A percentile compares a stretch with the other conserved stretches of the same genome.
These are phyloP conservation scores for Yarrowia deformans DNA, from an alignment of 805 yeast genomes.

Conservation along the genomic window DNA sequence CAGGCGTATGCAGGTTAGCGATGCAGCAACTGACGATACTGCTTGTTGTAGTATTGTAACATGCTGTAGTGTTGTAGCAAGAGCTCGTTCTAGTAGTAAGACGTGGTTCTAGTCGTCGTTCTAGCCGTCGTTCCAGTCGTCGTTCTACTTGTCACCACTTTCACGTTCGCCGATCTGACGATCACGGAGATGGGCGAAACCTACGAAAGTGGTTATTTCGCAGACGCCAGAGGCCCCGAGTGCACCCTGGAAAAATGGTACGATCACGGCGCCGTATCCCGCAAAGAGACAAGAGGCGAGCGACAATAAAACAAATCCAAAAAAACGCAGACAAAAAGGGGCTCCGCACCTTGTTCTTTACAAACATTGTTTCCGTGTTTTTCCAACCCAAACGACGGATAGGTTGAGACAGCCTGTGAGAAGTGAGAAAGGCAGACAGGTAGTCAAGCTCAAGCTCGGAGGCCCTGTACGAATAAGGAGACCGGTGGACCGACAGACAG, in stretches of 20 bases:
- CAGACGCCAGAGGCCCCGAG: background rate
- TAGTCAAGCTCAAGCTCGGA: background rate
- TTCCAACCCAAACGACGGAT: background rate
- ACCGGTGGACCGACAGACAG: no score
- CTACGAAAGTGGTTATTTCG: slow-evolving; percentile 19
- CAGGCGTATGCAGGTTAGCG: no score
- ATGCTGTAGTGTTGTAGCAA: no score
- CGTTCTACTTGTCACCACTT: no score
- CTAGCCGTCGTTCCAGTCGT: no score
- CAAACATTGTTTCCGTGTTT: background rate
- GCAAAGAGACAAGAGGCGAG: background rate
- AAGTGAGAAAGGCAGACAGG: background rate
- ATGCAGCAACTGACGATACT: no score
- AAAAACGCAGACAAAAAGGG: background rate
- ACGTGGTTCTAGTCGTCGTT: no score
- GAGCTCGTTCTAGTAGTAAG: no score
- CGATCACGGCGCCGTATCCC: slow-evolving; percentile 25
- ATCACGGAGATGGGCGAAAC: slow-evolving; percentile 22
- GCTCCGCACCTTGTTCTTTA: background rate
- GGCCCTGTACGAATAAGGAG: no score
- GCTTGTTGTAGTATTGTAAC: no score
- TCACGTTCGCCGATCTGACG: slow-evolving; percentile 26
- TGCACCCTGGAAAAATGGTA: slow-evolving; percentile 26
- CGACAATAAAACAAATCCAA: no score
- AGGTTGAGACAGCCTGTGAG: background rate